Evolutionary conservation across 306 rosid species (phyloP).

Genomic region (Trifolium subterraneum): DNA sequence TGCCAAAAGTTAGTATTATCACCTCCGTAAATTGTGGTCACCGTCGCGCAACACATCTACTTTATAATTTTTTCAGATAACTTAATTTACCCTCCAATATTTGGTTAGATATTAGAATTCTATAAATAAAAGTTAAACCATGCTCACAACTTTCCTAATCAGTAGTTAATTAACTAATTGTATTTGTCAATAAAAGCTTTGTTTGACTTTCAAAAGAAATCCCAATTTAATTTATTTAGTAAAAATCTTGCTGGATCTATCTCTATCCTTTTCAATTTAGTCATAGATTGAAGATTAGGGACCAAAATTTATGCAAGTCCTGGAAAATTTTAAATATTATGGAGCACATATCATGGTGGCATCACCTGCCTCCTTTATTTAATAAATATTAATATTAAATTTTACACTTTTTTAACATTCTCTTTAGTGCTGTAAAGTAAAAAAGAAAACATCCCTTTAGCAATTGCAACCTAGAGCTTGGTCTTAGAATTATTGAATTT

Average conservation of each 20-base stretch:
- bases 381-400: not conserved
- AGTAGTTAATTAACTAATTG: constrained; percentile 22
- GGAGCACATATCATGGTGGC: constrained; percentile 47
- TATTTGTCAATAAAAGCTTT: not conserved
- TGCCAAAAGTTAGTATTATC: constrained; percentile 42
- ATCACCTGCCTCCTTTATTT: constrained; percentile 18
- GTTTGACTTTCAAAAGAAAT: constrained; percentile 22
- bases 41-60: constrained; percentile 46
- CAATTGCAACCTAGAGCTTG: constrained; percentile 3
- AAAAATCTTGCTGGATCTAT: constrained; percentile 25
- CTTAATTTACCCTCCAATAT: constrained; percentile 21
- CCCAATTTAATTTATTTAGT: not conserved
- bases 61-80: constrained; percentile 35
- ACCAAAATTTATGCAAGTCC: not conserved
- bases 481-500: not conserved
- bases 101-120: not conserved
- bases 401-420: not conserved
- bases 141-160: not conserved
- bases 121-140: not conserved
- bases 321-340: constrained; percentile 12
- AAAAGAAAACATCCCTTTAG: constrained; percentile 12
- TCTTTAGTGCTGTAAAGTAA: constrained; percentile 5
- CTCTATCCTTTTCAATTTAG: constrained; percentile 21
- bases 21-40: constrained; percentile 48
- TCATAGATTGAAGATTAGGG: constrained; percentile 12